Conservation (phyloP, 2,329 filamentous ascomycete species). For the Botrytis sinoallii region DNA sequence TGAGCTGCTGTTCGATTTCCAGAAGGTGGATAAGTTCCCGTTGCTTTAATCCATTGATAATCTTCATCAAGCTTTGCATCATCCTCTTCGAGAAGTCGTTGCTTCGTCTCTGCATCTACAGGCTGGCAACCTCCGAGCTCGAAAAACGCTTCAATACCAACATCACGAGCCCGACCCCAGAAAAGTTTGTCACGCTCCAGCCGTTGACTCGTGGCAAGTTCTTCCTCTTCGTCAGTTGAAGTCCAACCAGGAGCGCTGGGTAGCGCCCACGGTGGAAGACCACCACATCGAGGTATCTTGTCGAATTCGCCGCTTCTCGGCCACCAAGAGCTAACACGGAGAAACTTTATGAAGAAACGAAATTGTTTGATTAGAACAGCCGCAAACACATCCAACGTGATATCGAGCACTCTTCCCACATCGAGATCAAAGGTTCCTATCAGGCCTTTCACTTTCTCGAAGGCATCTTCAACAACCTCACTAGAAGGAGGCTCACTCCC, state of each 20-base stretch:
- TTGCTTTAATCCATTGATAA: conserved; percentile 73
- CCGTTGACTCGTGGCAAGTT: conserved; percentile 53
- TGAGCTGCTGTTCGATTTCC: conserved; percentile 93
- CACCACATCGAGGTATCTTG: conserved; percentile 47
- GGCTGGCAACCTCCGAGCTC: conserved; percentile 75
- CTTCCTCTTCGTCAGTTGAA: conserved; percentile 66
- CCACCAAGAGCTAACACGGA: conserved; percentile 96
- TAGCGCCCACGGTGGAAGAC: conserved; percentile 82
- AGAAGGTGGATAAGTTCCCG: conserved; percentile 75
- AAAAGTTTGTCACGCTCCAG: conserved; percentile 69
- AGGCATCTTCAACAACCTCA: conserved; percentile 78
- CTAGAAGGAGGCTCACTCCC: conserved; percentile 71
- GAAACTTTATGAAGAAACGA: conserved; percentile 89
- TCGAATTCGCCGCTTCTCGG: conserved; percentile 60
- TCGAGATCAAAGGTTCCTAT: conserved; percentile 97
- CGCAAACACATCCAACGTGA: conserved; percentile 92
- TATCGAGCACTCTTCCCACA: conserved; percentile 89
- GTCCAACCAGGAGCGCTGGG: conserved; percentile 65
- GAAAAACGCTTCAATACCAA: conserved; percentile 82
- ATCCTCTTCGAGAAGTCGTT: conserved; percentile 43
- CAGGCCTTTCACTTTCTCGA: conserved; percentile 87
- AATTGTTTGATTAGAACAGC: conserved; percentile 90
- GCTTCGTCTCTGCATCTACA: conserved; percentile 53
- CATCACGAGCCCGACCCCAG: conserved; percentile 73
- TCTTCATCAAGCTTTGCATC: conserved; percentile 51